phyloP scores from a whole-genome alignment of 805 yeast genomes.

The Kockiozyma suomiensis region DNA sequence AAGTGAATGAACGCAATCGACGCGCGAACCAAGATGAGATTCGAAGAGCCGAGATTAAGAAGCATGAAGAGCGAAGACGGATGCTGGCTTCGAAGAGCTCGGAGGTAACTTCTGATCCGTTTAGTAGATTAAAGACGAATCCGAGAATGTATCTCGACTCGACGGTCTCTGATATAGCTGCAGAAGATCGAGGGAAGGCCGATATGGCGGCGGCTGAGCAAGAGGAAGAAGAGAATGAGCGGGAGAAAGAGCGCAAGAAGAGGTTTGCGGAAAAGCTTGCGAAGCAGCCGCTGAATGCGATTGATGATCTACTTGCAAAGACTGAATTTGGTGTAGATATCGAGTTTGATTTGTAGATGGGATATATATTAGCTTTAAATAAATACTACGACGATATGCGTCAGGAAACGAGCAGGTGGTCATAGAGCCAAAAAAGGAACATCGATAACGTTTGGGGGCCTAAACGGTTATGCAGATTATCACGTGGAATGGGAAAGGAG shows the following conservation, averaged over 20 bases:
- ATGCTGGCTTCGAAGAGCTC: constrained; percentile 34
- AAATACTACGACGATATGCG: no score
- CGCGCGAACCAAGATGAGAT: constrained; percentile 74
- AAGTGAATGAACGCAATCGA: constrained; percentile 83
- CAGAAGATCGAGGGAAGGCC: constrained; percentile 49
- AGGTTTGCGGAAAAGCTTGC: constrained; percentile 36
- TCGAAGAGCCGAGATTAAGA: constrained; percentile 74
- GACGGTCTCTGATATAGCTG: constrained; percentile 53
- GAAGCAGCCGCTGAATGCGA: constrained; percentile 30
- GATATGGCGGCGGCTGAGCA: constrained; percentile 13
- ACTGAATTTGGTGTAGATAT: constrained; percentile 45
- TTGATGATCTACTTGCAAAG: constrained; percentile 46
- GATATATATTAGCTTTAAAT: no score
- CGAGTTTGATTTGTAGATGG: constrained; percentile 33
- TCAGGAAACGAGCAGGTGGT: no score
- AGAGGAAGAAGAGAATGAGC: constrained; percentile 33
- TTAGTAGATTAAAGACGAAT: constrained; percentile 83
- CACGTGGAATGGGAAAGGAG: no score
- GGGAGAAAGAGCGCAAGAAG: constrained; percentile 51
- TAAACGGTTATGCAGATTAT: no score
- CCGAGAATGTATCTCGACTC: constrained; percentile 73
- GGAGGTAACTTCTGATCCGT: constrained; percentile 64
- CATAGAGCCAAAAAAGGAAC: no score
- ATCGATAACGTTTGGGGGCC: no score
- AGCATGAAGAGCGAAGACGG: constrained; percentile 54